Conservation (phyloP, 345 rosid species). For the Lagerstroemia speciosa region DNA sequence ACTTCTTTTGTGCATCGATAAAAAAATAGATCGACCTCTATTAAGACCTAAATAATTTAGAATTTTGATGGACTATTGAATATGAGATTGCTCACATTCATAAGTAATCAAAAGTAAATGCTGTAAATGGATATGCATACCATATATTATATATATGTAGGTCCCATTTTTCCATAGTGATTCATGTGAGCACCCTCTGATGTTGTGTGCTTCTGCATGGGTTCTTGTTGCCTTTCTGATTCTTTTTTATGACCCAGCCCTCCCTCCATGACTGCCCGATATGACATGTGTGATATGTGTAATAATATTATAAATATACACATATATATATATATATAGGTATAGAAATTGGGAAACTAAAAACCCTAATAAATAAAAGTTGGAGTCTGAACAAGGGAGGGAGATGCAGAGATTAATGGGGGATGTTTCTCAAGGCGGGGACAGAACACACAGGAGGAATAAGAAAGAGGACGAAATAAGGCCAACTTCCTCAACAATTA, state of each 20-base stretch:
- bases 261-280: not conserved
- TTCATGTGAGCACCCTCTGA: slow-evolving; percentile 3
- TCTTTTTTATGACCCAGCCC: not conserved
- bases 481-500: not conserved
- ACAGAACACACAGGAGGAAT: not conserved
- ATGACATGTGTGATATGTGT: not conserved
- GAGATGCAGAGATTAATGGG: not conserved
- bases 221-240: not conserved
- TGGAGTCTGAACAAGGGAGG: not conserved
- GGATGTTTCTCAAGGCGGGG: not conserved
- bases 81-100: no score
- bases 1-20: no score
- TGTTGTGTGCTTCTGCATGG: not conserved
- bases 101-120: not conserved
- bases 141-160: not conserved
- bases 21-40: no score
- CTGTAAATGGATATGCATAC: not conserved
- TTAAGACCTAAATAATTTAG: no score
- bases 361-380: not conserved
- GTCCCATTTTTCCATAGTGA: not conserved
- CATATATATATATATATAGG: no score
- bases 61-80: no score
- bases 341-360: not conserved
- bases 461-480: not conserved
- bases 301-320: not conserved